Evolutionary conservation across 2,329 filamentous ascomycete genomes (phyloP).

Genomic region (Pseudogymnoascus sp.): DNA sequence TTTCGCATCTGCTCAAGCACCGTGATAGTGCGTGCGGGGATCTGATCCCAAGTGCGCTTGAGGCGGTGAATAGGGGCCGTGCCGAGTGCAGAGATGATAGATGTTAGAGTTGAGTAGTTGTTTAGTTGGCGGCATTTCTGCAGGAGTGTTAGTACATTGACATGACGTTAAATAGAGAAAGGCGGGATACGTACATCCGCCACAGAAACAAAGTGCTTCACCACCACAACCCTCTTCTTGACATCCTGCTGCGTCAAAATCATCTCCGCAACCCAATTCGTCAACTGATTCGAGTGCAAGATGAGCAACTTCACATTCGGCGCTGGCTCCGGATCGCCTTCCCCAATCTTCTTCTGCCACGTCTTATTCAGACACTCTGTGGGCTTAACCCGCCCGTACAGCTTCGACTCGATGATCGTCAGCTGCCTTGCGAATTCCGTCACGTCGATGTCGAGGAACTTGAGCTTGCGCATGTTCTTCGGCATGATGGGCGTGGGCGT

Average conservation of each 20-base stretch:
- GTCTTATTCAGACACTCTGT: constrained; percentile 97
- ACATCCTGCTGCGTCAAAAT: constrained; percentile 91
- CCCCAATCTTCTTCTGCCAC: constrained; percentile 90
- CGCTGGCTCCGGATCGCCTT: constrained; percentile 76
- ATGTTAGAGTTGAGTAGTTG: constrained; percentile 96
- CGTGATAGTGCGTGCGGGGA: constrained; percentile 73
- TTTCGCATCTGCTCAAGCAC: constrained; percentile 85
- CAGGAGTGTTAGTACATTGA: constrained; percentile 19
- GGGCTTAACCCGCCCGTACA: constrained; percentile 93
- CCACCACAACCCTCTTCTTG: constrained; percentile 91
- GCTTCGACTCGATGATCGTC: constrained; percentile 89
- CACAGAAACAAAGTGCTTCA: constrained; percentile 95
- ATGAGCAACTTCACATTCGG: constrained; percentile 95
- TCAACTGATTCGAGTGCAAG: constrained; percentile 95
- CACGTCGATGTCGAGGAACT: constrained; percentile 94
- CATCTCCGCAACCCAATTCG: constrained; percentile 99
- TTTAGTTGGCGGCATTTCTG: constrained; percentile 91
- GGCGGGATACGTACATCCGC: constrained; percentile 65
- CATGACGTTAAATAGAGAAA: neutral
- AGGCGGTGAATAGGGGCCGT: constrained; percentile 93
- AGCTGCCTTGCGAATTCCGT: constrained; percentile 96
- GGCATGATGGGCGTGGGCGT: constrained; percentile 86
- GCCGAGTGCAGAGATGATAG: constrained; percentile 91
- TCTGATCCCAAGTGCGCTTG: constrained; percentile 88
- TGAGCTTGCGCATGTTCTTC: constrained; percentile 99